phyloP scores from a whole-genome alignment of 2,329 filamentous ascomycete genomes.

The Fonsecaea multimorphosa region DNA sequence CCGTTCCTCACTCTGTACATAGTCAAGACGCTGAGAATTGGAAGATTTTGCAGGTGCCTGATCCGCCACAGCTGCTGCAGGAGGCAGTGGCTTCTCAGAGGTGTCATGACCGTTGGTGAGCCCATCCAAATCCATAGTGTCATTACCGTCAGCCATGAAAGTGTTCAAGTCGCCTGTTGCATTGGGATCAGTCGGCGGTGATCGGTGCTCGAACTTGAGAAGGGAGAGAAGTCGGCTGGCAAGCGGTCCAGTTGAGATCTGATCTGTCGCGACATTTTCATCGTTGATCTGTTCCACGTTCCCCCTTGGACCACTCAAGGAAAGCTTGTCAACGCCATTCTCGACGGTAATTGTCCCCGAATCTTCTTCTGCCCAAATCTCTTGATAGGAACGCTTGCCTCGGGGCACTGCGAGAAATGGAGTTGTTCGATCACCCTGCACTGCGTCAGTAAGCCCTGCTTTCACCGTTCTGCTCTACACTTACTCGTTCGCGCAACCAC shows the following conservation, averaged over 20 bases:
- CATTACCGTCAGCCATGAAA: slow-evolving; percentile 45
- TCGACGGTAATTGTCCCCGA: slow-evolving; percentile 74
- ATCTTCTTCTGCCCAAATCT: slow-evolving; percentile 94
- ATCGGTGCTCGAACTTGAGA: slow-evolving; percentile 73
- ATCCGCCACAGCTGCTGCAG: slow-evolving; percentile 81
- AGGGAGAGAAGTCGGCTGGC: slow-evolving; percentile 79
- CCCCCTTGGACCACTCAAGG: slow-evolving; percentile 82
- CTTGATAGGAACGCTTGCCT: slow-evolving; percentile 82
- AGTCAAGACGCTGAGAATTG: slow-evolving; percentile 78
- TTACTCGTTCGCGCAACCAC: slow-evolving; percentile 80
- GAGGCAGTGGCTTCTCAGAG: slow-evolving; percentile 61
- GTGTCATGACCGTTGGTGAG: slow-evolving; percentile 49
- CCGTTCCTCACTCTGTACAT: slow-evolving; percentile 84
- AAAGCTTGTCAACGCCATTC: slow-evolving; percentile 69
- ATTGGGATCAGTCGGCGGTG: slow-evolving; percentile 61
- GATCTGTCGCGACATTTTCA: slow-evolving; percentile 83
- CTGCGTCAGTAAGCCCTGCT: slow-evolving; percentile 9
- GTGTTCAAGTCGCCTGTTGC: slow-evolving; percentile 59
- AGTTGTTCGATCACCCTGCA: slow-evolving; percentile 73
- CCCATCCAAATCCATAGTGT: slow-evolving; percentile 55
- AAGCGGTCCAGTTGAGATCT: slow-evolving; percentile 86
- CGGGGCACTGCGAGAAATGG: slow-evolving; percentile 87
- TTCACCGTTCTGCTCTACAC: slow-evolving; percentile 29
- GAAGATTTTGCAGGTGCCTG: slow-evolving; percentile 71
- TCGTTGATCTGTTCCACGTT: slow-evolving; percentile 87